Evolutionary conservation across 305 asterid genomes (phyloP), one percentile per base, ranked within the genome.

Genomic region (Solanum aculeatissimum): DNA sequence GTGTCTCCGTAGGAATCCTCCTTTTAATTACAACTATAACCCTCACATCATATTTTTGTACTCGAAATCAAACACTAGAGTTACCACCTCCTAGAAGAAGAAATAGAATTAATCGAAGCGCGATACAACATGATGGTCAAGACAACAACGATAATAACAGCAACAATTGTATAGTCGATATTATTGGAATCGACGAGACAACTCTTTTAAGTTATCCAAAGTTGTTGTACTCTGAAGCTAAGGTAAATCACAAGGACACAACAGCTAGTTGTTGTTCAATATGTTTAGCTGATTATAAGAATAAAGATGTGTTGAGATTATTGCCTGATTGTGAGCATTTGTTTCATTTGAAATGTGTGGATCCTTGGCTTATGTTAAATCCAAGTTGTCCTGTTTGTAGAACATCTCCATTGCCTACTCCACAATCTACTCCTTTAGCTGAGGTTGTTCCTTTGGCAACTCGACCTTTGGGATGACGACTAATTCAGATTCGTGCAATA

Each of bases 1-100:
- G 97, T 9, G 90, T 96, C 27, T 92, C 98, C 3, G 94, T 95
- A 25, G 99, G 99, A 19, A 91, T 96, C 86, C 97, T 96, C 86
- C 89, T 94, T 63, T 92, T 96, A 55, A 93, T 96, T 91, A 93
- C 97, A 85, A 94, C 98, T 90, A 93, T 96, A 83, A 95, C 98
- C 40, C 83, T 95, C 23, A 91, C 96, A 18, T 95, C 99, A 18
- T 95, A 96, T 90, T 96, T 89, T 87, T 96, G 99, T 92, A 92
- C 98, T 12, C 72, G 97, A 54, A 89, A 69, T 27, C 70, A 90
- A 57, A 75, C 62, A 6, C 1, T 40, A 9, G 53, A 75, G 72
- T 47, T n/a, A 63, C 74, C 86, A 58, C 38, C 19, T 40, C n/a
- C 15, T 1, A 16, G 62, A 78, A 83, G 72, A 65, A 65, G 49